Evolutionary conservation across 192 early-diverging fungal genomes (phyloP).

Genomic region (Podochytrium sp.): DNA sequence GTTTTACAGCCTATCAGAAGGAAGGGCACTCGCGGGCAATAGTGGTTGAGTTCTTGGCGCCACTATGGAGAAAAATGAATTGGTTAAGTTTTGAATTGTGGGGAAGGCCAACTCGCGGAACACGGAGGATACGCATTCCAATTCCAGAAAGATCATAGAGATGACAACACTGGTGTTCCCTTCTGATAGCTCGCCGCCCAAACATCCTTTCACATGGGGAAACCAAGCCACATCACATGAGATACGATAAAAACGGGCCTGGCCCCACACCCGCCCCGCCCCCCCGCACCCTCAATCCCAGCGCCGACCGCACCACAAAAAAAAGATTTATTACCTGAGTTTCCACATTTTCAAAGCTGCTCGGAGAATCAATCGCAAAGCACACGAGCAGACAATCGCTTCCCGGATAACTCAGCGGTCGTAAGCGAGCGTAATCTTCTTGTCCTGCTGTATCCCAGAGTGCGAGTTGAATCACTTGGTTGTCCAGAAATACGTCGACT

Average conservation of each 20-base stretch:
- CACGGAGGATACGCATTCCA: too few species aligned
- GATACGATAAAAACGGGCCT: too few species aligned
- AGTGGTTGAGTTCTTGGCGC: constrained; percentile 40
- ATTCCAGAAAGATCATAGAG: too few species aligned
- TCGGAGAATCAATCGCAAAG: constrained; percentile 64
- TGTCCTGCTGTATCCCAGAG: constrained; percentile 98
- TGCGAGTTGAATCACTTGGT: constrained; percentile 61
- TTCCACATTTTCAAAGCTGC: constrained; percentile 26
- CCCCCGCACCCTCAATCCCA: too few species aligned
- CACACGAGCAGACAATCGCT: constrained; percentile 74
- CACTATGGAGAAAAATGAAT: constrained; percentile 31
- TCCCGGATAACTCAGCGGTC: constrained; percentile 89
- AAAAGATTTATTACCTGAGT: constrained; percentile 23
- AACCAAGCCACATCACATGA: too few species aligned
- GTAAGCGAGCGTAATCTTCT: constrained; percentile 95
- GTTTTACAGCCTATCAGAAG: constrained; percentile 44
- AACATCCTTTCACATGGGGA: too few species aligned
- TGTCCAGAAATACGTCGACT: constrained; percentile 37
- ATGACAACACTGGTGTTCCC: too few species aligned
- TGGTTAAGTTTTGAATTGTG: too few species aligned
- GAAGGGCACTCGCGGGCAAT: constrained; percentile 38
- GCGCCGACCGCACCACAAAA: too few species aligned
- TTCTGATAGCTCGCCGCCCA: too few species aligned
- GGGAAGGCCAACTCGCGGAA: too few species aligned
- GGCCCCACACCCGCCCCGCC: too few species aligned